phyloP scores from a whole-genome alignment of 257 asterid species.

The Knoxia roxburghii region DNA sequence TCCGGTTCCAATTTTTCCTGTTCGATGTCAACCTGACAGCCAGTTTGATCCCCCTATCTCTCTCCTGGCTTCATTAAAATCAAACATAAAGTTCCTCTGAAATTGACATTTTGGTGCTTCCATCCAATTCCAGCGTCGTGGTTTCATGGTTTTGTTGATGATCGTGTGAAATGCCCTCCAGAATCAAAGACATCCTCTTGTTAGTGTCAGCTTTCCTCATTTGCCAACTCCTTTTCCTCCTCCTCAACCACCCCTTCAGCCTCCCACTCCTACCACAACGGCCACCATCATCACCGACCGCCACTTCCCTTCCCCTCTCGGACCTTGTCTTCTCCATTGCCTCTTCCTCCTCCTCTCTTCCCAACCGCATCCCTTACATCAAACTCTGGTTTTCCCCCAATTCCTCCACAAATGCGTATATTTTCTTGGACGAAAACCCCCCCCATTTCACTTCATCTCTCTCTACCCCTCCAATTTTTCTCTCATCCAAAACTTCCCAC shows the following conservation, averaged over 20 bases:
- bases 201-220: constrained; percentile 5
- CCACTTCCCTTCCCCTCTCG: constrained; percentile 29
- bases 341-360: constrained; percentile 54
- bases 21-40: neutral
- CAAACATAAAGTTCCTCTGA: neutral
- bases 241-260: neutral
- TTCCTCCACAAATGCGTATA: constrained; percentile 47
- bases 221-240: constrained; percentile 3
- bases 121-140: neutral
- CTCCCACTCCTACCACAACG: neutral
- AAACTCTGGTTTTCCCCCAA: constrained; percentile 64
- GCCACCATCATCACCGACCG: constrained; percentile 13
- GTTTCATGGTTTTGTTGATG: too few species aligned
- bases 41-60: neutral
- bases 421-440: constrained; percentile 50
- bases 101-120: neutral
- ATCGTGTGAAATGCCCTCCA: neutral
- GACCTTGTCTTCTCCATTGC: constrained; percentile 54
- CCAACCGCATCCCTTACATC: constrained; percentile 49
- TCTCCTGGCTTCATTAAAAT: neutral
- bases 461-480: constrained; percentile 34
- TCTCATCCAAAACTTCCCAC: constrained; percentile 40
- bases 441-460: constrained; percentile 15
- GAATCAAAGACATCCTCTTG: constrained; percentile 12
- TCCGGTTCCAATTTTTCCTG: neutral